Evolutionary conservation across 1,139 yeast genomes (phyloP).

Genomic region (Pneumocystis sp.): DNA sequence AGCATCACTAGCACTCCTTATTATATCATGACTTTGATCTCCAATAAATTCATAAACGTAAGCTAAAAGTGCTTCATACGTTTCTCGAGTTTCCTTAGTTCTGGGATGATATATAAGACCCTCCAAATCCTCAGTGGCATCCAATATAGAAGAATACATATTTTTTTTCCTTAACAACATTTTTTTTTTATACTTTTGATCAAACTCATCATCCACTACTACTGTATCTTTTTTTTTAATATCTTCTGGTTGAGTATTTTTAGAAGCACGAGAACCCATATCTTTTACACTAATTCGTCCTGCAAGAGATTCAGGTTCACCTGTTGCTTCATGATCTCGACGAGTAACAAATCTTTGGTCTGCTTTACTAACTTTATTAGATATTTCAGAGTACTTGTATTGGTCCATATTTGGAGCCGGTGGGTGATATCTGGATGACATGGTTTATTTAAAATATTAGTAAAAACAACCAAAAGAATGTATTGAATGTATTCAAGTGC

Average conservation of each 20-base stretch:
- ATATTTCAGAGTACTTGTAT: constrained; percentile 35
- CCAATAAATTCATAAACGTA: constrained; percentile 39
- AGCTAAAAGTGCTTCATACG: constrained; percentile 33
- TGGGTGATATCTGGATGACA: not conserved
- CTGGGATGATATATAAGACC: constrained; percentile 38
- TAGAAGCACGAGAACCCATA: constrained; percentile 44
- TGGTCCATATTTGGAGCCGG: constrained; percentile 1
- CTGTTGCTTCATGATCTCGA: constrained; percentile 35
- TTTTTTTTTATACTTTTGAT: constrained; percentile 12
- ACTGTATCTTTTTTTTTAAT: constrained; percentile 7
- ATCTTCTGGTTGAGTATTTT: constrained; percentile 7
- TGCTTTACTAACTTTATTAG: constrained; percentile 55
- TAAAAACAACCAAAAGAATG: not conserved
- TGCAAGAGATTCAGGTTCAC: constrained; percentile 54
- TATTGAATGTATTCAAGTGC: not conserved
- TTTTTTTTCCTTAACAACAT: constrained; percentile 5
- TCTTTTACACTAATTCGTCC: constrained; percentile 52
- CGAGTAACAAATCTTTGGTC: constrained; percentile 37
- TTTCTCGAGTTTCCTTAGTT: constrained; percentile 31
- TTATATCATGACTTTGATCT: constrained; percentile 44
- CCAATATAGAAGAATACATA: constrained; percentile 16
- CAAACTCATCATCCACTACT: constrained; percentile 2
- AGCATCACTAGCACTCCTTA: constrained; percentile 49
- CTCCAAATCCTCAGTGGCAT: constrained; percentile 27
- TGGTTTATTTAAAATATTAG: not conserved